Evolutionary conservation across 306 rosid species (phyloP).

Genomic region (Trifolium pratense): DNA sequence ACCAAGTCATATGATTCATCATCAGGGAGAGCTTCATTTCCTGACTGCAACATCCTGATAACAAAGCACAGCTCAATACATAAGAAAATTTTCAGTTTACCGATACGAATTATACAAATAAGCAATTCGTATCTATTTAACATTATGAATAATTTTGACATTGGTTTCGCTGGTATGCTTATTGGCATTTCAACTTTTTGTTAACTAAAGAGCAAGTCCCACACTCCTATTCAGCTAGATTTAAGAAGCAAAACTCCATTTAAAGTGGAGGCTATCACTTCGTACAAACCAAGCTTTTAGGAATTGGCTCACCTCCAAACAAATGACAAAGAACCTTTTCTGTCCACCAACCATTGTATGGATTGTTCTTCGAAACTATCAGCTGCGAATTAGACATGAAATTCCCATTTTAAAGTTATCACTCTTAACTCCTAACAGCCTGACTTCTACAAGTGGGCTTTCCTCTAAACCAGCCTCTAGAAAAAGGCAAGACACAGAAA

Average conservation of each 20-base stretch:
- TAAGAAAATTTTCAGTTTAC: constrained; percentile 19
- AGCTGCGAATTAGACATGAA: constrained; percentile 14
- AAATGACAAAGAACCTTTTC: constrained; percentile 16
- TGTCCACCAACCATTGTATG: constrained; percentile 23
- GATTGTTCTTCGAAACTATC: constrained; percentile 8
- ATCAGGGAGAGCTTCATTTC: constrained; percentile 76
- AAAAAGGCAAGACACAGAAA: background rate
- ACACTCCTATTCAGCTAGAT: background rate
- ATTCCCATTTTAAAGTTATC: constrained; percentile 11
- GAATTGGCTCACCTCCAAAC: constrained; percentile 22
- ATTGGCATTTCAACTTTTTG: constrained; percentile 20
- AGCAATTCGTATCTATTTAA: background rate
- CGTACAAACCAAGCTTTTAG: constrained; percentile 9
- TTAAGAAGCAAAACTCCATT: constrained; percentile 14
- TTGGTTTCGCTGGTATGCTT: background rate
- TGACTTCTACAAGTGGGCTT: constrained; percentile 14
- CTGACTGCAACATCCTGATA: constrained; percentile 85
- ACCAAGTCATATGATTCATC: constrained; percentile 80
- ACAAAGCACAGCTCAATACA: constrained; percentile 32
- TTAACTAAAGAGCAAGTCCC: background rate
- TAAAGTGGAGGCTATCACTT: constrained; percentile 19
- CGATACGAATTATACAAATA: background rate
- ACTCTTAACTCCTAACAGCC: constrained; percentile 8
- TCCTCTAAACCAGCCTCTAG: constrained; percentile 12
- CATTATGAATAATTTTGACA: constrained; percentile 8